Evolutionary conservation across 2,329 filamentous ascomycete species (phyloP).

Genomic region (Fusarium sp.): DNA sequence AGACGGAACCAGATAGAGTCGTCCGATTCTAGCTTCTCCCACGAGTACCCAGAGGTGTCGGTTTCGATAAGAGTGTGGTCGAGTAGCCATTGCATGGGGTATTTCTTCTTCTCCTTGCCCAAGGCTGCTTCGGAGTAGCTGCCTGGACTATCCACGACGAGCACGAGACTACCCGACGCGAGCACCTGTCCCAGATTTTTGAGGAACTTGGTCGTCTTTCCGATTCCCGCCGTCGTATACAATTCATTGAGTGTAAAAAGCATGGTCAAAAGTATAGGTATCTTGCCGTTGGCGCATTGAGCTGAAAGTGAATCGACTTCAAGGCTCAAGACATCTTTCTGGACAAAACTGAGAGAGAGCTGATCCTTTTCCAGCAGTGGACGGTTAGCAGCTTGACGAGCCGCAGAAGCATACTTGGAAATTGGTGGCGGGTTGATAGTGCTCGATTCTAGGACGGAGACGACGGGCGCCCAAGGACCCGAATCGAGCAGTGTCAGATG

Average conservation of each 20-base stretch:
- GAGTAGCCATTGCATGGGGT: slow-evolving; percentile 94
- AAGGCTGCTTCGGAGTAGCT: slow-evolving; percentile 88
- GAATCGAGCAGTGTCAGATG: slow-evolving; percentile 79
- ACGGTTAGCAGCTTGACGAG: slow-evolving; percentile 57
- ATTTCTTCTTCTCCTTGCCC: slow-evolving; percentile 71
- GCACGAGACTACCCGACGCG: slow-evolving; percentile 71
- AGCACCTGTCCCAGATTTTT: slow-evolving; percentile 72
- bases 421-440: slow-evolving; percentile 64
- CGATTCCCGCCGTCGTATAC: slow-evolving; percentile 78
- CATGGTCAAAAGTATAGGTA: slow-evolving; percentile 75
- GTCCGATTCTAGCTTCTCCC: slow-evolving; percentile 79
- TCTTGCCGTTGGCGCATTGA: slow-evolving; percentile 45
- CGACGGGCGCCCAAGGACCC: slow-evolving; percentile 78
- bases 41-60: slow-evolving; percentile 58
- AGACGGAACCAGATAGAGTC: slow-evolving; percentile 90
- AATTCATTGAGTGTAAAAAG: slow-evolving; percentile 97
- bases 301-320: slow-evolving; percentile 48
- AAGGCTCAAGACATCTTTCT: slow-evolving; percentile 62
- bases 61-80: slow-evolving; percentile 78
- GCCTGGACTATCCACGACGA: slow-evolving; percentile 93
- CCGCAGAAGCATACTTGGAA: slow-evolving; percentile 64
- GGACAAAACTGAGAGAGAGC: slow-evolving; percentile 57
- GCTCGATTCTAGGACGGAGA: slow-evolving; percentile 66
- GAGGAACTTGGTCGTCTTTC: slow-evolving; percentile 81
- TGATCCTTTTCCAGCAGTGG: slow-evolving; percentile 56